Percentiles rank a stretch among this genome's conserved stretches.
Evolutionary conservation across 208 protist species (phyloP).

Genomic region (Leishmania tarentolae): DNA sequence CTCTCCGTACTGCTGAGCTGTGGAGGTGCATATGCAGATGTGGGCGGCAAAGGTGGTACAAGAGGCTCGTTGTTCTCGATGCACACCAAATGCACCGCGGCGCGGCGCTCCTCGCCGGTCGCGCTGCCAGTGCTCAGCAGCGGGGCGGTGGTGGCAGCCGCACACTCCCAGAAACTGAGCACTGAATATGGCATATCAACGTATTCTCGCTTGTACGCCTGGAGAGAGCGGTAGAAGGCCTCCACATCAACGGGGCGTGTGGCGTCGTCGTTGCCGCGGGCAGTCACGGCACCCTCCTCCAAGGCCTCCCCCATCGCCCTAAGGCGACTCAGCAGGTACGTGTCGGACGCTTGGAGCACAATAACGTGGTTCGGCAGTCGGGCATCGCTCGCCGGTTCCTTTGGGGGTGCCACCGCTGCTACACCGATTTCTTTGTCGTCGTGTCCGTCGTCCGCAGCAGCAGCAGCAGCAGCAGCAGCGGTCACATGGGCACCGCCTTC

Average conservation of each 20-base stretch:
- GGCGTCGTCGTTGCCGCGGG: conserved; percentile 12
- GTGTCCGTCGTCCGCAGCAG: conserved; percentile 4
- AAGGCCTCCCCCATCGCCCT: conserved; percentile 30
- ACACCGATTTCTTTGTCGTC: conserved; percentile 12
- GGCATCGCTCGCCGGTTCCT: conserved; percentile 54
- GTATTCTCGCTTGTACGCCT: conserved; percentile 59
- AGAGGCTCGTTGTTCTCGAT: conserved; percentile 72
- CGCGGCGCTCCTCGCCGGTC: conserved; percentile 15
- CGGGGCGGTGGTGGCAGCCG: conserved; percentile 41
- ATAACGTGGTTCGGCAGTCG: conserved; percentile 82
- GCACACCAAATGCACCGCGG: conserved; percentile 41
- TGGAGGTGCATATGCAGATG: conserved; percentile 50
- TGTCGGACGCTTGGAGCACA: conserved; percentile 72
- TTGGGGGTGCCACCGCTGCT: conserved; percentile 20
- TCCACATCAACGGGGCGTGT: conserved; percentile 40
- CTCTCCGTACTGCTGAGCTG: conserved; percentile 43
- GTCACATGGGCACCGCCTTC: neutral
- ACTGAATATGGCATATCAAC: conserved; percentile 68
- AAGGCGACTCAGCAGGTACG: conserved; percentile 78
- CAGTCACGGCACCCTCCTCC: conserved; percentile 17
- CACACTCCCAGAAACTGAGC: conserved; percentile 82
- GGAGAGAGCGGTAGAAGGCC: conserved; percentile 64
- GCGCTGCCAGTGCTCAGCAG: conserved; percentile 42
- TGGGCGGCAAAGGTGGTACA: conserved; percentile 64
- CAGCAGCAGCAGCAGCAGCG: neutral